These are phyloP conservation scores for Ophidiomyces ophidiicola DNA, from an alignment of 2,329 filamentous ascomycete genomes.

Conservation along the genomic window DNA sequence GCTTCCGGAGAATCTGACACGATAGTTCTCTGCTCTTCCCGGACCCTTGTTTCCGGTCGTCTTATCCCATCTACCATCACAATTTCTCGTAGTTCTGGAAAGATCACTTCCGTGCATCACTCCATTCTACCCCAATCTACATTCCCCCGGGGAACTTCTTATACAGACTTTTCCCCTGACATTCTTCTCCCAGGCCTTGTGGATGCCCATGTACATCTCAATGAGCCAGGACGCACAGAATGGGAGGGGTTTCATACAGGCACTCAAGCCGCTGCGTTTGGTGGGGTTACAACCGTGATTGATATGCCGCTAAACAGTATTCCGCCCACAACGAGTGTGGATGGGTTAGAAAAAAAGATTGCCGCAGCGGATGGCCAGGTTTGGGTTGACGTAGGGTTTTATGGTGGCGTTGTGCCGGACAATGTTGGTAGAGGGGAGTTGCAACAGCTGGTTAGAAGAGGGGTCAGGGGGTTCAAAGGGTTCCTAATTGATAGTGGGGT, in stretches of 20 bases:
- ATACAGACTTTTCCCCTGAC: slow-evolving; percentile 73
- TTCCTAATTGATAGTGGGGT: slow-evolving; percentile 95
- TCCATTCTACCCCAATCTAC: slow-evolving; percentile 59
- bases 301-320: slow-evolving; percentile 98
- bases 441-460: slow-evolving; percentile 65
- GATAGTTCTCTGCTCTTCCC: slow-evolving; percentile 69
- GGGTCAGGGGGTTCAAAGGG: slow-evolving; percentile 91
- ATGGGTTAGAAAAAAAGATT: slow-evolving; percentile 72
- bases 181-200: slow-evolving; percentile 83
- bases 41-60: slow-evolving; percentile 64
- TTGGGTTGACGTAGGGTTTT: slow-evolving; percentile 98
- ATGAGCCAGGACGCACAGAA: slow-evolving; percentile 91
- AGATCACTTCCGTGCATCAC: slow-evolving; percentile 65
- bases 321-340: slow-evolving; percentile 82
- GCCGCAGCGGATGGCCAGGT: slow-evolving; percentile 73
- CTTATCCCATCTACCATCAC: slow-evolving; percentile 74
- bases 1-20: slow-evolving; percentile 36
- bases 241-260: slow-evolving; percentile 98
- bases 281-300: slow-evolving; percentile 89
- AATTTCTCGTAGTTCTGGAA: slow-evolving; percentile 66
- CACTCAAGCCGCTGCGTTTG: slow-evolving; percentile 83
- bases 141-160: slow-evolving; percentile 61
- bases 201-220: slow-evolving; percentile 93
- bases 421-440: slow-evolving; percentile 59
- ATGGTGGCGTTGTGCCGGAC: slow-evolving; percentile 85